Base-by-base conservation (phyloP, 176 grass and related monocot genomes). In the Tillandsia leiboldiana region DNA sequence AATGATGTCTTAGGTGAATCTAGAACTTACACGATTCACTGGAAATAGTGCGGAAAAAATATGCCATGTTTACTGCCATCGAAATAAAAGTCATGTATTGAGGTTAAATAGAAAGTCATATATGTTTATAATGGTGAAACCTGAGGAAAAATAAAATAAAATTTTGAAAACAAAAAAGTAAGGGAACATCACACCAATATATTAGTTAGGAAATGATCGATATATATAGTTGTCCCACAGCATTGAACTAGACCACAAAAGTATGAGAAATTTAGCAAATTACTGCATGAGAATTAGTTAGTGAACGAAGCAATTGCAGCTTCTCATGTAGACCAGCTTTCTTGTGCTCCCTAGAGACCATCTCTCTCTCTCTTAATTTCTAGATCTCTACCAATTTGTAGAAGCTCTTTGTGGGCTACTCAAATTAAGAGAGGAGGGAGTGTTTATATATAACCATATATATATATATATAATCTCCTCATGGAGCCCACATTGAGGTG, bases 211-310 rank as follows among this genome's bases (percentile, higher is more conserved):
- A 6, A 26, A 15, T 27, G 50, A 23, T 13, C 13, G 4, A 63
- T 47, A 9, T 22, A 63, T 47, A 9, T 22, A 61, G 11, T 7
- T 42, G 7, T 0, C 15, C 12, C 53, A n/a, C 1, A 14, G 53
- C 53, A n/a, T 13, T 27, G 1, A 12, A 70, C 51, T 71, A 17
- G 7, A 5, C 48, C 27, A 47, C 58, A 8, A 12, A 1, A 62
- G 17, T 15, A 58, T 54, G 68, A 63, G 10, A 10, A 47, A 70
- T n/a, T 22, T 26, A 64, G 52, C 65, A 48, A 83, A 50, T 68
- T 87, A 97, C 94, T 77, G 86, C 89, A 67, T 81, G 77, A 23
- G 94, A 97, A 59, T 97, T 88, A 18, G 87, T 93, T 65, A 93
- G 57, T 17, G 94, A 87, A 6, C 94, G 94, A 10, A 97, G 89